phyloP scores from a whole-genome alignment of 306 rosid genomes.

The Corylus heterophylla region DNA sequence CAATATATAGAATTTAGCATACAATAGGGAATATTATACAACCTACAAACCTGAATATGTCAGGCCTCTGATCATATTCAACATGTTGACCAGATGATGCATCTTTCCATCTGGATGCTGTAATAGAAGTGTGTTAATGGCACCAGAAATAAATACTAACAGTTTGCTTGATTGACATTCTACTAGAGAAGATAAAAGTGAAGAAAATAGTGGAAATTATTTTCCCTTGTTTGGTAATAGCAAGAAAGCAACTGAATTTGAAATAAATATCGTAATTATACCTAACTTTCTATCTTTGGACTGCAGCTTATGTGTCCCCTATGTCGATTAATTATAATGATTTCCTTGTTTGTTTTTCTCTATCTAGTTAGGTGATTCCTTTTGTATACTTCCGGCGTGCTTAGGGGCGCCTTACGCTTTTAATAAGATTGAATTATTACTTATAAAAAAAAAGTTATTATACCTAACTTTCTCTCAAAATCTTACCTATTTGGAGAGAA shows the following conservation, averaged over 20 bases:
- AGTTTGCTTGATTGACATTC: not conserved
- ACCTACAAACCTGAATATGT: constrained; percentile 74
- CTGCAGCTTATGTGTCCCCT: too few species aligned
- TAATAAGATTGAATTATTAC: too few species aligned
- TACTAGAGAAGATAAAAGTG: not conserved
- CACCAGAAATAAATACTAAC: constrained; percentile 1
- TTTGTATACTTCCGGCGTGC: too few species aligned
- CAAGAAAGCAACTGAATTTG: not conserved
- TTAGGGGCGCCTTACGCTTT: too few species aligned
- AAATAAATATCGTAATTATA: not conserved
- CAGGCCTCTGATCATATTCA: constrained; percentile 95
- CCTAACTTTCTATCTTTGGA: not conserved
- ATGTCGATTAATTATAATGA: too few species aligned
- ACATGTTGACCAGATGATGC: constrained; percentile 80
- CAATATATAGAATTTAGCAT: constrained; percentile 10
- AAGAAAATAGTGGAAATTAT: not conserved
- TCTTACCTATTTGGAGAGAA: not conserved
- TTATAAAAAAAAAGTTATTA: too few species aligned
- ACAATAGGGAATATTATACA: not conserved
- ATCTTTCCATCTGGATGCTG: constrained; percentile 96
- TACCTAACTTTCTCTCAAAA: not conserved
- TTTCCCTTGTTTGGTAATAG: not conserved
- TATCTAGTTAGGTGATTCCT: too few species aligned
- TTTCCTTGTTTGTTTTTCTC: too few species aligned
- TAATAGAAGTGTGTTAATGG: constrained; percentile 26